Base-by-base conservation (phyloP, 179 eudicot genomes). In the Sideroxylon spinosum region DNA sequence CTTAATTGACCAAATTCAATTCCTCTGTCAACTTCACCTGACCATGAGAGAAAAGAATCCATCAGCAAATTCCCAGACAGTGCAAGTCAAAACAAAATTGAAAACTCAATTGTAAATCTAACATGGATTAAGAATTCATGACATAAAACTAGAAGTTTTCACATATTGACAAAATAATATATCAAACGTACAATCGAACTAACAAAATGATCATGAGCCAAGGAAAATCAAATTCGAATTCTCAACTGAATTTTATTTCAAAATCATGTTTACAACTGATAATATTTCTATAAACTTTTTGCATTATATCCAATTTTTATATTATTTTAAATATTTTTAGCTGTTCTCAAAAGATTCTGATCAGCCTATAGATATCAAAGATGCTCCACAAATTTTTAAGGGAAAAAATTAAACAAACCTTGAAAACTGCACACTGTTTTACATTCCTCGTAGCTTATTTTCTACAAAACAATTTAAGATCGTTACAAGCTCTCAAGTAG, bases 21-120 rank as follows among this genome's bases (percentile, higher is more conserved):
- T 84, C 89, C 86, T 48, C 89, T 85, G 78, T 94, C 98, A 83
- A 88, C 90, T 86, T 94, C 98, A 76, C 97, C 98, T 94, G 90
- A 75, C 71, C 61, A 69, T 17, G 12, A 56, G 3, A 4, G 28
- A 62, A 61, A 14, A 61, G 23, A 20, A 62, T 46, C 14, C 46
- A 59, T 52, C 70, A 74, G 89, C 91, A 76, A 64, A 10, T 10
- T 14, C 55, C 48, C 2, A 63, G 52, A 60, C 14, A 62, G 48
- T 12, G 7, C 16, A 62, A 8, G 17, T 75, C 68, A 13, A 22
- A 72, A 2, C 28, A 71, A 71, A 71, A 49, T 12, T 37, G 50
- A 12, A 50, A 52, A 5, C 49, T 6, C 17, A 53, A 16, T 25
- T 32, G 19, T 28, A 32, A 5, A 9, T 59, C 17, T 28, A 52